phyloP scores from a whole-genome alignment of 2,329 filamentous ascomycete species.

The Venturia pyrina region DNA sequence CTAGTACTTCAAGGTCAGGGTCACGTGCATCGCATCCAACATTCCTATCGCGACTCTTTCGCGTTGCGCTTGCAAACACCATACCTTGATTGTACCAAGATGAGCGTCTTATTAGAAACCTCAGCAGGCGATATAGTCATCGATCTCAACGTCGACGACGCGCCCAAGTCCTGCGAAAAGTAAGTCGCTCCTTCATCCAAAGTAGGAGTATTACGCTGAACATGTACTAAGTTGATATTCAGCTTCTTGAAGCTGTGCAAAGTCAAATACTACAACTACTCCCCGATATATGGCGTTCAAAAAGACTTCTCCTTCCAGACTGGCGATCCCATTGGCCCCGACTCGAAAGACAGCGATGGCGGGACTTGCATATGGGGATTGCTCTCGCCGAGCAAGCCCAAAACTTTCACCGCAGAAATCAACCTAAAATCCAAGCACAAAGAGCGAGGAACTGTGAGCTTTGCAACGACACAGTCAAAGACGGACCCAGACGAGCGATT shows the following conservation, averaged over 20 bases:
- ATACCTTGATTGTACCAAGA: slow-evolving; percentile 27
- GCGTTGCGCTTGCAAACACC: not conserved
- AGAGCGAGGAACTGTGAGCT: slow-evolving; percentile 87
- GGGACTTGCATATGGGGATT: slow-evolving; percentile 89
- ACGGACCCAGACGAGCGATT: slow-evolving; percentile 71
- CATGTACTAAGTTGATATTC: not conserved
- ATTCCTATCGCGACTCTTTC: not conserved
- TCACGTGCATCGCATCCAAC: too few relatives aligned
- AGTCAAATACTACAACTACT: slow-evolving; percentile 98
- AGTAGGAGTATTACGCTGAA: slow-evolving; percentile 13
- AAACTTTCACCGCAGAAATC: slow-evolving; percentile 75
- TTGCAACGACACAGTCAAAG: slow-evolving; percentile 75
- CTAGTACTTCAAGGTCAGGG: too few relatives aligned
- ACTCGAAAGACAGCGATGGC: slow-evolving; percentile 76
- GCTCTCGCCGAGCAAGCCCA: slow-evolving; percentile 50
- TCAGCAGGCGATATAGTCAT: slow-evolving; percentile 90
- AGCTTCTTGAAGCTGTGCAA: slow-evolving; percentile 97
- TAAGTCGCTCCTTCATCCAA: slow-evolving; percentile 40
- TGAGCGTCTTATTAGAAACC: slow-evolving; percentile 93
- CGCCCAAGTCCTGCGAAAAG: slow-evolving; percentile 92
- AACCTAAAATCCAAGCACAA: slow-evolving; percentile 79
- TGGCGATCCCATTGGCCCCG: slow-evolving; percentile 83
- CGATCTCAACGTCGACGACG: slow-evolving; percentile 79
- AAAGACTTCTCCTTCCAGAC: slow-evolving; percentile 95
- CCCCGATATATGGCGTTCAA: slow-evolving; percentile 83